A percentile compares a stretch with the other conserved stretches of the same genome.
phyloP scores from a whole-genome alignment of 139 green algal species.

The Coccomyxa sp. region DNA sequence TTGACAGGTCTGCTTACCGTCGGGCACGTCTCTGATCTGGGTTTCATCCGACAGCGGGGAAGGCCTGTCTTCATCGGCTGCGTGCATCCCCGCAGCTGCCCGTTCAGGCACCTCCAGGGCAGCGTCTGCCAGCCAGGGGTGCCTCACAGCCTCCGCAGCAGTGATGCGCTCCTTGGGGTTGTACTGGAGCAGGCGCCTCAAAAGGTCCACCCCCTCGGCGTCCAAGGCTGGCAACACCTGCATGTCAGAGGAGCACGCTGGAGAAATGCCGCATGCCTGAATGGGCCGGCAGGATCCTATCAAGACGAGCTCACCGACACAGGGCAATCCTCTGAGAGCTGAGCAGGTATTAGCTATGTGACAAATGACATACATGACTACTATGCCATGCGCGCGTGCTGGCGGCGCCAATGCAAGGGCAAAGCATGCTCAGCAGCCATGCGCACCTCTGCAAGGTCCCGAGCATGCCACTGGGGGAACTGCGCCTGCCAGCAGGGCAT shows the following conservation, averaged over 20 bases:
- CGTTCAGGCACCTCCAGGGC: no score
- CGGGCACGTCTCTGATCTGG: no score
- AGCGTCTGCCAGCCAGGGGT: slow-evolving; percentile 82
- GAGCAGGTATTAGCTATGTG: background rate
- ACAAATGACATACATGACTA: background rate
- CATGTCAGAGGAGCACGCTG: background rate
- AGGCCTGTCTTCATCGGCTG: no score
- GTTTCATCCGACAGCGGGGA: no score
- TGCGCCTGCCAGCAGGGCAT: slow-evolving; percentile 64
- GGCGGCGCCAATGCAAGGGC: no score
- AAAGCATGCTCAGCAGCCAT: background rate
- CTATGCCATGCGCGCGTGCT: background rate
- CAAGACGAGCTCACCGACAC: background rate
- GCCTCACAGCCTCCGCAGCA: slow-evolving; percentile 54
- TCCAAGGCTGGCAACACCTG: slow-evolving; percentile 60
- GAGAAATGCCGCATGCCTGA: background rate
- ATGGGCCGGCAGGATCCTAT: background rate
- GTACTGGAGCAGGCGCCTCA: slow-evolving; percentile 65
- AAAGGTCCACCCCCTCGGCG: slow-evolving; percentile 61
- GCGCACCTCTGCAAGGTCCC: slow-evolving; percentile 33
- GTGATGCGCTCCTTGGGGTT: slow-evolving; percentile 51
- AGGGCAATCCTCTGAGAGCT: background rate
- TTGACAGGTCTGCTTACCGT: no score
- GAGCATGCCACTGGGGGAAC: slow-evolving; percentile 66
- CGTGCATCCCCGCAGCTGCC: no score